Evolutionary conservation across 1,284 basidiomycete genomes (phyloP).

Genomic region (Phaffia rhodozyma): DNA sequence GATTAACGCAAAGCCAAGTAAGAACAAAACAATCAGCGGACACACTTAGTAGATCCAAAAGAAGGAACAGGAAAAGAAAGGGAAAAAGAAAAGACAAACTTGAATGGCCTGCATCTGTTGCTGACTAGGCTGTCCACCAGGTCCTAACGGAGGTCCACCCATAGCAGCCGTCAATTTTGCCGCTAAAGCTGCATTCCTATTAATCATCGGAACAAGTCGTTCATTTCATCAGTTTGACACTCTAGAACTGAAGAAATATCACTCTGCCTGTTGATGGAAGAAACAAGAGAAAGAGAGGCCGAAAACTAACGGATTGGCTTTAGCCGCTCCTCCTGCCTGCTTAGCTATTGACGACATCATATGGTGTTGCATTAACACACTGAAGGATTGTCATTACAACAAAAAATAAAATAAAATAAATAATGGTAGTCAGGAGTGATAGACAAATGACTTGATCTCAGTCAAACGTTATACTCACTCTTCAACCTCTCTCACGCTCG

Average conservation of each 20-base stretch:
- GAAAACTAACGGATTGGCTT: conserved; percentile 35
- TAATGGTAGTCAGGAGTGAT: background rate
- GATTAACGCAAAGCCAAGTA: background rate
- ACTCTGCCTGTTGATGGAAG: background rate
- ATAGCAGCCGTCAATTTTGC: conserved; percentile 76
- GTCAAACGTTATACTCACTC: conserved; percentile 39
- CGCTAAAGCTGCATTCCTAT: conserved; percentile 5
- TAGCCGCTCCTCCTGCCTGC: conserved; percentile 83
- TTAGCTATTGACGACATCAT: conserved; percentile 98
- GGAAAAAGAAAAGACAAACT: conserved; percentile 38
- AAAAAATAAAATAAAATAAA: background rate
- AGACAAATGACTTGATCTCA: background rate
- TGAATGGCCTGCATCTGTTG: conserved; percentile 89
- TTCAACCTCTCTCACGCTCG: conserved; percentile 90
- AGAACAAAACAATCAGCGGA: background rate
- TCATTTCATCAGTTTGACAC: too few species aligned
- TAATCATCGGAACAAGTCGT: too few species aligned
- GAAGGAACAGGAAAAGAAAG: conserved; percentile 15
- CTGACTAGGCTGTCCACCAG: conserved; percentile 73
- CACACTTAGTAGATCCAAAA: background rate
- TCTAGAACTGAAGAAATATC: background rate
- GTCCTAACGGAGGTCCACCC: conserved; percentile 69
- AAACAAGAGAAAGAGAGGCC: background rate
- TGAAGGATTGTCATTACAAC: background rate
- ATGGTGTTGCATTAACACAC: conserved; percentile 74